A percentile compares a stretch with the other conserved stretches of the same genome.
These are phyloP conservation scores for Talinum fruticosum DNA, from an alignment of 148 eudicot genomes.

Conservation along the genomic window DNA sequence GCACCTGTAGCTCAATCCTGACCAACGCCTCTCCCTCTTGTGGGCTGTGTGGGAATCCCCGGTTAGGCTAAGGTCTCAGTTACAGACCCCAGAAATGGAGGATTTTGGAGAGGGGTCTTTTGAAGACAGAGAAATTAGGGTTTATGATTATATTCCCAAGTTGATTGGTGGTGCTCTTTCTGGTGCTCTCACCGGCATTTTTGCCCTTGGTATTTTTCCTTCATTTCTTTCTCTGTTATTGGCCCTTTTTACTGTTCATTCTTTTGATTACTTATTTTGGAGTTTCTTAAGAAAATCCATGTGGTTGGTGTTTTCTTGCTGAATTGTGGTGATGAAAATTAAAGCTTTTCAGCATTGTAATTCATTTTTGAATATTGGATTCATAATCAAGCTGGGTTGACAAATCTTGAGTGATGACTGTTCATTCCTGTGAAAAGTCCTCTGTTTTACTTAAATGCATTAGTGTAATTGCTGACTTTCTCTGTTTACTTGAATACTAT, in stretches of 20 bases:
- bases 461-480: not conserved
- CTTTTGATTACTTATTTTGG: not conserved
- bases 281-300: no score
- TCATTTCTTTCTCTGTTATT: not conserved
- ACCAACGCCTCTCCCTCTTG: not conserved
- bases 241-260: not conserved
- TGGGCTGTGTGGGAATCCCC: not conserved
- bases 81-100: slow-evolving; percentile 26
- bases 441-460: not conserved
- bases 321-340: not conserved
- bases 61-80: not conserved
- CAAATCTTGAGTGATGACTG: not conserved
- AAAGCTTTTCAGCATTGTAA: not conserved
- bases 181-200: slow-evolving; percentile 60
- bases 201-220: slow-evolving; percentile 44
- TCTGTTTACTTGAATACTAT: not conserved
- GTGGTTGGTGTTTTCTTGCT: not conserved
- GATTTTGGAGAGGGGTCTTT: slow-evolving; percentile 28
- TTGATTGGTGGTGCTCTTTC: slow-evolving; percentile 46
- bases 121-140: slow-evolving; percentile 29
- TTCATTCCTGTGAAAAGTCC: not conserved
- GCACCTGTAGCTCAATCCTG: slow-evolving; percentile 8
- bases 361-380: not conserved
- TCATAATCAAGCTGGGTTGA: not conserved
- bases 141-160: slow-evolving; percentile 39